Conservation (phyloP, 2,329 filamentous ascomycete species). For the Aureobasidium sp. region DNA sequence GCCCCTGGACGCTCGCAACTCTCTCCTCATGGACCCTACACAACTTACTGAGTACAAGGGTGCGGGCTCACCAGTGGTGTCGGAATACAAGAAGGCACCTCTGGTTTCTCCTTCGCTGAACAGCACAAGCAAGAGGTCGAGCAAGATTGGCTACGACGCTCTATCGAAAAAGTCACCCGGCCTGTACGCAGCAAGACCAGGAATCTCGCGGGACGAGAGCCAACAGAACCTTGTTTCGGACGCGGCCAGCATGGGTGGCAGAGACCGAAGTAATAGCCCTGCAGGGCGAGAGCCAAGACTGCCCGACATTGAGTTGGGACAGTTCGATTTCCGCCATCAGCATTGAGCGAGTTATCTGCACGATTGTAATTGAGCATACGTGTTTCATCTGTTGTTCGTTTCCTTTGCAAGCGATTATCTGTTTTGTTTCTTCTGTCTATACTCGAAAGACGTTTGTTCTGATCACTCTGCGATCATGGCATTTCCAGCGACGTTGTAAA, state of each 20-base stretch:
- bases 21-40: conserved; percentile 63
- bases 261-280: conserved; percentile 21
- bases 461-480: neutral
- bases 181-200: conserved; percentile 15
- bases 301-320: conserved; percentile 19
- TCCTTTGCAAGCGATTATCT: conserved; percentile 10
- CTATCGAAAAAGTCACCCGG: conserved; percentile 20
- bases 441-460: neutral
- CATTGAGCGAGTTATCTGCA: conserved; percentile 1
- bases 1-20: conserved; percentile 79
- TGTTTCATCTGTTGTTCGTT: conserved; percentile 10
- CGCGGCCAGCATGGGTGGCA: conserved; percentile 29
- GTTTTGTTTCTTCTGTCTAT: conserved; percentile 6
- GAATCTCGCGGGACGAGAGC: conserved; percentile 23
- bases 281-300: conserved; percentile 24
- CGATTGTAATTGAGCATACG: conserved; percentile 13
- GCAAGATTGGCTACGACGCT: conserved; percentile 25
- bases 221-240: conserved; percentile 25
- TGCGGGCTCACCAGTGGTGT: conserved; percentile 15
- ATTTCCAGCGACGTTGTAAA: neutral
- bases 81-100: conserved; percentile 25
- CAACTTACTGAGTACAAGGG: conserved; percentile 36
- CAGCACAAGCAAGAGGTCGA: conserved; percentile 17
- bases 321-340: conserved; percentile 4
- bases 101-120: conserved; percentile 26